phyloP scores from a whole-genome alignment of 345 rosid species.

The Durio zibethinus region DNA sequence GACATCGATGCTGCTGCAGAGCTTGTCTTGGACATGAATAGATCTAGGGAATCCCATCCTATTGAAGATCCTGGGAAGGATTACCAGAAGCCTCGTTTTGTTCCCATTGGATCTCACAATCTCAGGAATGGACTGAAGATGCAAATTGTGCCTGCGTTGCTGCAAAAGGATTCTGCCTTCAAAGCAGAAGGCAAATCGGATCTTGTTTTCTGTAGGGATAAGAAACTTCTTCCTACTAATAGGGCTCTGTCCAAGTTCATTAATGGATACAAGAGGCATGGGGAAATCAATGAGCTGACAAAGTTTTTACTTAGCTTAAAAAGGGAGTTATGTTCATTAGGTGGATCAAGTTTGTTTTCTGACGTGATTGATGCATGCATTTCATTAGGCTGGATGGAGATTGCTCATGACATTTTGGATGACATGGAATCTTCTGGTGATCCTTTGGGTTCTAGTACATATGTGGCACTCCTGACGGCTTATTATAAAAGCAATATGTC shows the following conservation, averaged over 20 bases:
- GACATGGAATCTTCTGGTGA: constrained; percentile 55
- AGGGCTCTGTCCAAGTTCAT: constrained; percentile 66
- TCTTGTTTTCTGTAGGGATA: constrained; percentile 41
- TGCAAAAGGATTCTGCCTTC: constrained; percentile 49
- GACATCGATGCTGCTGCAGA: constrained; percentile 64
- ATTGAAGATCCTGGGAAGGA: constrained; percentile 23
- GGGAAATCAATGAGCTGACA: constrained; percentile 50
- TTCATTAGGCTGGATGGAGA: constrained; percentile 61
- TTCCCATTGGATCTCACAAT: constrained; percentile 67
- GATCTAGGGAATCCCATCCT: constrained; percentile 22
- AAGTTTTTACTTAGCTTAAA: constrained; percentile 44
- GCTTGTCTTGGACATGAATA: constrained; percentile 50
- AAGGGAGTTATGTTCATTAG: constrained; percentile 16
- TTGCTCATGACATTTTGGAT: constrained; percentile 90
- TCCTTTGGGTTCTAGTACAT: constrained; percentile 32
- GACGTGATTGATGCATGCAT: constrained; percentile 62
- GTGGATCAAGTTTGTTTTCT: constrained; percentile 35
- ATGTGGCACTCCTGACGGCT: constrained; percentile 47
- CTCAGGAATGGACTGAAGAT: constrained; percentile 61
- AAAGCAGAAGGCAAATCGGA: constrained; percentile 33
- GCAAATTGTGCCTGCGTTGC: constrained; percentile 45
- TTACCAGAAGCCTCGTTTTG: constrained; percentile 36
- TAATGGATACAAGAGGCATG: constrained; percentile 48
- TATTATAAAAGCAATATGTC: constrained; percentile 49
- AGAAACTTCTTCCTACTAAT: constrained; percentile 46